These are phyloP conservation scores for Pichia sp. DNA, from an alignment of 1,139 yeast genomes.

Conservation along the genomic window DNA sequence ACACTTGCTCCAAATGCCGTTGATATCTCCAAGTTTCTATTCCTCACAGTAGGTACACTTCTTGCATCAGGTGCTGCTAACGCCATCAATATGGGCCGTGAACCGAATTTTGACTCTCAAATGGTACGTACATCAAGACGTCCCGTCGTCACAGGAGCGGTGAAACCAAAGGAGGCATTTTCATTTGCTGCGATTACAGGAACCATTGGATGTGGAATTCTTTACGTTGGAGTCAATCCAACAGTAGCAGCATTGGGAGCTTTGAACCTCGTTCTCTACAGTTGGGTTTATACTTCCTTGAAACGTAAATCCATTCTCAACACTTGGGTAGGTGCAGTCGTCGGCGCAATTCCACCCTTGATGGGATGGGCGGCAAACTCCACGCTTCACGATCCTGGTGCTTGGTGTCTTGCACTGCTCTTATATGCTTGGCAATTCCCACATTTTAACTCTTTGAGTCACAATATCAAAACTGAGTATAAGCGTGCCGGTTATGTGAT, in stretches of 20 bases:
- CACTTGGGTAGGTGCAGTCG: constrained; percentile 98
- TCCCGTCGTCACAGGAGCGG: constrained; percentile 82
- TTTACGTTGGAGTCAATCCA: constrained; percentile 79
- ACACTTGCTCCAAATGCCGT: constrained; percentile 83
- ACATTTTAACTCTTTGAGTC: constrained; percentile 89
- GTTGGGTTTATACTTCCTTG: constrained; percentile 87
- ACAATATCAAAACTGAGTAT: constrained; percentile 81
- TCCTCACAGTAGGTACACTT: constrained; percentile 78
- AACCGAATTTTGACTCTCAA: constrained; percentile 77
- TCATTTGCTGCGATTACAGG: constrained; percentile 74
- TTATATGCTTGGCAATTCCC: constrained; percentile 99
- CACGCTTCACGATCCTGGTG: constrained; percentile 77
- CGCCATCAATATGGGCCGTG: constrained; percentile 95
- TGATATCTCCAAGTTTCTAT: constrained; percentile 59
- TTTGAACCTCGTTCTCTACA: constrained; percentile 70
- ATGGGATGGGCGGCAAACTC: constrained; percentile 99
- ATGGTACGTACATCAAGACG: constrained; percentile 88
- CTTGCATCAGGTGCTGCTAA: constrained; percentile 91
- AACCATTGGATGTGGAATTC: constrained; percentile 55
- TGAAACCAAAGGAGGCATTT: constrained; percentile 73
- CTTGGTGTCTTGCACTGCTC: constrained; percentile 89
- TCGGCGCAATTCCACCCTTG: constrained; percentile 96
- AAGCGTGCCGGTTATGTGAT: constrained; percentile 90
- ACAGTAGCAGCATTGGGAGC: constrained; percentile 75
- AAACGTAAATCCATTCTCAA: constrained; percentile 78